Conservation (phyloP, 345 rosid species). For the Eutrema yunnanense region DNA sequence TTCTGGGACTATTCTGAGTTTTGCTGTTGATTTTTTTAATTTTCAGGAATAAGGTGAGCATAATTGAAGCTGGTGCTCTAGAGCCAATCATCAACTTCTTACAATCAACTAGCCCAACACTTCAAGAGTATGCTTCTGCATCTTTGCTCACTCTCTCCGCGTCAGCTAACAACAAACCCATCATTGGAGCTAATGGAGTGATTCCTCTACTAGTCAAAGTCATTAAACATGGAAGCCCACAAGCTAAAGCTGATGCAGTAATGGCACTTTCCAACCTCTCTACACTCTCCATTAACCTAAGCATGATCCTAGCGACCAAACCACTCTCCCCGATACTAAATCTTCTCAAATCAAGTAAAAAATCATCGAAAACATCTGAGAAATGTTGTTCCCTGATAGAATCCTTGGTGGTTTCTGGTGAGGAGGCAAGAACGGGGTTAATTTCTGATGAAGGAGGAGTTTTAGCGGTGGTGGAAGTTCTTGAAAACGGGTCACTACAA, state of each 20-base stretch:
- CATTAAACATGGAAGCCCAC: conserved; percentile 62
- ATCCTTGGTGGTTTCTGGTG: conserved; percentile 68
- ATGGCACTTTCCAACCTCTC: conserved; percentile 84
- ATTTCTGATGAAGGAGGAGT: conserved; percentile 77
- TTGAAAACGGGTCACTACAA: conserved; percentile 81
- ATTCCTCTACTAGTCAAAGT: conserved; percentile 76
- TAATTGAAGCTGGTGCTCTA: conserved; percentile 90
- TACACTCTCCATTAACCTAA: conserved; percentile 46
- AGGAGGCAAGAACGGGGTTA: conserved; percentile 51
- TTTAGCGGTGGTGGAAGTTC: conserved; percentile 73
- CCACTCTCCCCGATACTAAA: conserved; percentile 55
- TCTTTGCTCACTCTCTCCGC: conserved; percentile 88
- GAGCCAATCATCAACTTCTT: conserved; percentile 70
- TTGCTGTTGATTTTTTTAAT: too few species aligned
- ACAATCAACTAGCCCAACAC: conserved; percentile 44
- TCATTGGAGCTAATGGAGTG: conserved; percentile 68
- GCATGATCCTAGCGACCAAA: conserved; percentile 43
- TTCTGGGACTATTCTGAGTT: too few species aligned
- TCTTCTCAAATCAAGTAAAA: conserved; percentile 65
- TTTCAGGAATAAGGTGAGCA: conserved; percentile 81
- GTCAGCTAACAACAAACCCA: conserved; percentile 66
- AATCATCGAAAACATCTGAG: conserved; percentile 80
- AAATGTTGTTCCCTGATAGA: conserved; percentile 79
- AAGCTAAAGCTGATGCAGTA: conserved; percentile 54
- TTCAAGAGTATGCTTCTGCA: conserved; percentile 81